These are phyloP conservation scores for Candida manassasensis DNA, from an alignment of 805 yeast genomes.

Conservation along the genomic window DNA sequence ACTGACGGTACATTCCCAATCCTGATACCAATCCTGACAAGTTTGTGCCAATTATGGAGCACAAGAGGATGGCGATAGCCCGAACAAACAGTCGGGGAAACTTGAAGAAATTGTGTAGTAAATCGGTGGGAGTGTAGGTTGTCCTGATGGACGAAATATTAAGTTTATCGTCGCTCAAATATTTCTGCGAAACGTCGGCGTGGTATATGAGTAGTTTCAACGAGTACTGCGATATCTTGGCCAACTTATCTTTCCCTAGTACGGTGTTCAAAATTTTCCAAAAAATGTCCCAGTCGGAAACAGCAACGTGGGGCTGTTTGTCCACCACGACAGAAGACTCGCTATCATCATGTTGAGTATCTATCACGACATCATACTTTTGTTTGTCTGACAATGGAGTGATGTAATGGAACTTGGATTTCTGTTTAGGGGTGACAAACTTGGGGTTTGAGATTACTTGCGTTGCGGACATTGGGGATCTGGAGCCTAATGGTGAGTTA, in stretches of 20 bases:
- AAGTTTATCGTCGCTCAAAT: slow-evolving; percentile 29
- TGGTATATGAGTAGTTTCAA: slow-evolving; percentile 49
- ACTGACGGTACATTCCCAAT: slow-evolving; percentile 57
- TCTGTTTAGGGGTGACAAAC: neutral
- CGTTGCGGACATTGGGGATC: slow-evolving; percentile 3
- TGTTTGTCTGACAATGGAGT: slow-evolving; percentile 1
- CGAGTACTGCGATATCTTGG: slow-evolving; percentile 58
- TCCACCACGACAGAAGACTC: neutral
- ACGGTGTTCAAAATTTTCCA: slow-evolving; percentile 50
- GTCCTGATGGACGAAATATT: slow-evolving; percentile 27
- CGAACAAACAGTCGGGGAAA: slow-evolving; percentile 36
- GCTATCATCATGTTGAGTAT: neutral
- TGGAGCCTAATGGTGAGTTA: slow-evolving; percentile 1
- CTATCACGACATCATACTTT: neutral
- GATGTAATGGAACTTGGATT: slow-evolving; percentile 1
- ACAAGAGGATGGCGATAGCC: slow-evolving; percentile 29
- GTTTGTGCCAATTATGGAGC: slow-evolving; percentile 37
- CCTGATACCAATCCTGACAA: slow-evolving; percentile 43
- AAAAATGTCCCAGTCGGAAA: slow-evolving; percentile 37
- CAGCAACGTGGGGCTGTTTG: neutral
- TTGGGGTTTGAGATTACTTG: slow-evolving; percentile 3
- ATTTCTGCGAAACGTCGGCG: slow-evolving; percentile 35
- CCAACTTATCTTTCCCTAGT: slow-evolving; percentile 68
- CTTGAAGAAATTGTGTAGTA: slow-evolving; percentile 29
- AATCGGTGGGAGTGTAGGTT: slow-evolving; percentile 28